Base-by-base conservation (phyloP, 441 rosid genomes). In the Erysimum pusillum region DNA sequence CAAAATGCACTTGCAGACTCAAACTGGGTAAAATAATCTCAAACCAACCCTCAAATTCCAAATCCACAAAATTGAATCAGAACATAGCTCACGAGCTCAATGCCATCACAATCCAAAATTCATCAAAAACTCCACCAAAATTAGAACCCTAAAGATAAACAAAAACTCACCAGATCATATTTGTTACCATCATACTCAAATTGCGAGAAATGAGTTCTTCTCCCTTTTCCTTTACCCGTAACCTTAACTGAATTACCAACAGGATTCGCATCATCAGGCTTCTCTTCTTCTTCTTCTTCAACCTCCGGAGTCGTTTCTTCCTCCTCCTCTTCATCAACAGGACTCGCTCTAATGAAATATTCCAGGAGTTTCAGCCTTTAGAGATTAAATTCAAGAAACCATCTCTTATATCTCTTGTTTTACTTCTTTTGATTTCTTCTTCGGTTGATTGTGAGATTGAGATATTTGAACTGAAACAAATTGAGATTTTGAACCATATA, bases 171-270 rank as follows among this genome's bases (percentile, higher is more conserved):
- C 52, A 93, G 90, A 10, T 93, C 93, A 72, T 87, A 96, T 45
- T 69, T 86, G 54, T 83, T 88, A 6, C 94, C 96, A 62, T 96
- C 99, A 25, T 80, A 93, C 74, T 93, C 98, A 44, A 93, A 96
- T 2, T 87, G 85, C 49, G 49, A 77, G 58, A 59, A 93, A 46
- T 93, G 92, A 34, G 76, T 85, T 82, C 88, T 76, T 79, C 83
- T 79, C 15, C 87, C 88, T 72, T 87, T 89, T 15, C 99, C 99
- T 71, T 96, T 93, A 10, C 94, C 94, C 6, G 97, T 84, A 73
- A 84, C 31, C 85, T 77, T 85, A 58, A 90, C 67, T 44, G 79
- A 58, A 57, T 85, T 87, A 12, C 99, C 98, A 7, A 88, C 52
- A 7, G 97, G 97, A 79, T 74, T 91, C 25, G 97, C 98, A 45